Percentiles rank a stretch among this genome's conserved stretches.
Conservation (phyloP, 805 yeast genomes). For the Metschnikowia baotianmanensis region DNA sequence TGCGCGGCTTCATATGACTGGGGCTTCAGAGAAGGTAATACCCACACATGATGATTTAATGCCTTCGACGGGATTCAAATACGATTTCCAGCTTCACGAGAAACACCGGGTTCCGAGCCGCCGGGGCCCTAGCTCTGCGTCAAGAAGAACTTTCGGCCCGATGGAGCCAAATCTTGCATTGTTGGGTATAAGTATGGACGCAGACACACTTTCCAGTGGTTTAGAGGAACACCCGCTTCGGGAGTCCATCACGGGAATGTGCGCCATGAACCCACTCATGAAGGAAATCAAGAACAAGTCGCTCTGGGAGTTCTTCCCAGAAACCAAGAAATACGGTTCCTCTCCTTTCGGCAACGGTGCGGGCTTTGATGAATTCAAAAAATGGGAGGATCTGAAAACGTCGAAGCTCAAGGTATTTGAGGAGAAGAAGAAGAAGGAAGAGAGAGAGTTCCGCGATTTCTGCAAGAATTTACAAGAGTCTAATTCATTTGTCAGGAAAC, state of each 20-base stretch:
- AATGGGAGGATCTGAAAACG: conserved; percentile 33
- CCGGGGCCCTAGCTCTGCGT: not conserved
- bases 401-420: conserved; percentile 21
- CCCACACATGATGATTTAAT: conserved; percentile 6
- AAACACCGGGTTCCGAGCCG: conserved; percentile 10
- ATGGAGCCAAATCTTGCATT: conserved; percentile 14
- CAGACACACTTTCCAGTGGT: conserved; percentile 21
- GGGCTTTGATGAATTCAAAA: conserved; percentile 29
- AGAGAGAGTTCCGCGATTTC: conserved; percentile 23
- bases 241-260: conserved; percentile 39
- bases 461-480: conserved; percentile 21
- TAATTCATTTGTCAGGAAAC: conserved; percentile 26
- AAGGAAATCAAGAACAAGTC: conserved; percentile 38
- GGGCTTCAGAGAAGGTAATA: conserved; percentile 7
- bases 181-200: conserved; percentile 10
- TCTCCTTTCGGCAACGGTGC: conserved; percentile 33
- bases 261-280: conserved; percentile 33
- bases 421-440: conserved; percentile 19
- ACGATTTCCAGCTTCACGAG: conserved; percentile 10
- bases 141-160: not conserved
- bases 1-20: conserved; percentile 15
- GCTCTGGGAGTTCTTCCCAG: conserved; percentile 40
- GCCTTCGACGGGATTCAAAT: conserved; percentile 8
- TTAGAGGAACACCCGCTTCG: conserved; percentile 39
- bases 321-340: conserved; percentile 31